Percentiles rank a stretch among this genome's conserved stretches.
Evolutionary conservation across 2,329 filamentous ascomycete genomes (phyloP).

Genomic region (Aspergillus phoenicis): DNA sequence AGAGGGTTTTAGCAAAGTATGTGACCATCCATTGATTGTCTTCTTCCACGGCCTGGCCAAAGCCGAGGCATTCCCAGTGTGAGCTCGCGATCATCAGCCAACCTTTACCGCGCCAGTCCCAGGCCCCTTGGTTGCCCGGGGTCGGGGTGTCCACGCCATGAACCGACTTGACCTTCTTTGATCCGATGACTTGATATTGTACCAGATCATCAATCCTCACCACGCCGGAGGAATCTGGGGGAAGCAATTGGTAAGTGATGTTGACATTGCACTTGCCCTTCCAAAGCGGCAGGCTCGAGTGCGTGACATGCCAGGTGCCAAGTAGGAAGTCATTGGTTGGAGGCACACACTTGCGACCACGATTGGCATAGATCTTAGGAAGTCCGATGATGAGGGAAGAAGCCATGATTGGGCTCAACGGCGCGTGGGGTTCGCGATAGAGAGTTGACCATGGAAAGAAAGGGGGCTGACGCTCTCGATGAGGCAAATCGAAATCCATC

Average conservation of each 20-base stretch:
- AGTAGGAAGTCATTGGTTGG: slow-evolving; percentile 13
- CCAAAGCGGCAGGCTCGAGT: slow-evolving; percentile 15
- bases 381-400: slow-evolving; percentile 5
- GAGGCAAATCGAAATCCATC: too few relatives aligned
- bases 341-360: slow-evolving; percentile 8
- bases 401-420: slow-evolving; percentile 9
- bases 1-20: slow-evolving; percentile 13
- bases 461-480: too few relatives aligned
- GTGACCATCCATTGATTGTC: slow-evolving; percentile 10
- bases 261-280: slow-evolving; percentile 15
- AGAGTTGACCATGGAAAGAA: too few relatives aligned
- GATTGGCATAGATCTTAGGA: slow-evolving; percentile 6
- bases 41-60: slow-evolving; percentile 6
- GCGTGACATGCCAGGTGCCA: slow-evolving; percentile 15
- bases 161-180: slow-evolving; percentile 11
- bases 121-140: slow-evolving; percentile 11
- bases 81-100: slow-evolving; percentile 15
- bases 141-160: slow-evolving; percentile 12
- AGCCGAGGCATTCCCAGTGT: slow-evolving; percentile 15
- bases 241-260: slow-evolving; percentile 12
- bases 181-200: slow-evolving; percentile 9
- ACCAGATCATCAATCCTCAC: slow-evolving; percentile 8
- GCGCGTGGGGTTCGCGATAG: not conserved
- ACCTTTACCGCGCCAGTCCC: slow-evolving; percentile 16
- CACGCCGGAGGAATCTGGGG: not conserved